Evolutionary conservation across 148 eudicot species (phyloP).

Genomic region (Rheum nobile): DNA sequence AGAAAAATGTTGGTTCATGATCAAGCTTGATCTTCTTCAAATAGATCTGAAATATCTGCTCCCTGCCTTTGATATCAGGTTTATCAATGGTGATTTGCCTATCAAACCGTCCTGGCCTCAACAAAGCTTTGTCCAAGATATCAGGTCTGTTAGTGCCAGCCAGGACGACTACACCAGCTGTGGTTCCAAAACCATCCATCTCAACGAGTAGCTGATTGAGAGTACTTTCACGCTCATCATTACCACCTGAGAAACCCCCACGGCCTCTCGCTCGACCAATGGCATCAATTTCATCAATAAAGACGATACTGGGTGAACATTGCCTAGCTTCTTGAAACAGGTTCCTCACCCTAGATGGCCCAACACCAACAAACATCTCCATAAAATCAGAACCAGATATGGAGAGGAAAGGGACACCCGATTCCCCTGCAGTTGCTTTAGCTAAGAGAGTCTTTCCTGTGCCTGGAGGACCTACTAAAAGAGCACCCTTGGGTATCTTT

Average conservation of each 20-base stretch:
- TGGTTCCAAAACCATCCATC: conserved; percentile 90
- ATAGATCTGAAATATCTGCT: conserved; percentile 75
- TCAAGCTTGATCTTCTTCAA: conserved; percentile 79
- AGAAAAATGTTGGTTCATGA: conserved; percentile 54
- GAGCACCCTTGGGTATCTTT: conserved; percentile 88
- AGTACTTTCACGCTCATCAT: conserved; percentile 87
- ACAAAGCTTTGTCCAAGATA: conserved; percentile 74
- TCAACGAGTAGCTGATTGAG: conserved; percentile 87
- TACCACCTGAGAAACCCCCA: conserved; percentile 67
- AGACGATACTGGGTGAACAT: conserved; percentile 82
- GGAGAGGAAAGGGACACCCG: conserved; percentile 91
- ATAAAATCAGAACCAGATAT: conserved; percentile 85
- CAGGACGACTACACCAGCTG: conserved; percentile 80
- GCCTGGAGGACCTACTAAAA: conserved; percentile 94
- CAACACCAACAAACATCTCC: conserved; percentile 99
- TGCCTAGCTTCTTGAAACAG: conserved; percentile 83
- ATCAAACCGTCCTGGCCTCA: conserved; percentile 88
- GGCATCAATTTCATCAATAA: conserved; percentile 95
- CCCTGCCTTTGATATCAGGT: conserved; percentile 88
- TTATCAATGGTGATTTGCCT: conserved; percentile 73
- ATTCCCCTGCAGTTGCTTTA: conserved; percentile 92
- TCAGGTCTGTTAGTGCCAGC: conserved; percentile 91
- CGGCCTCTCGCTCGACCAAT: conserved; percentile 86
- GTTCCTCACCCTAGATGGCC: conserved; percentile 84
- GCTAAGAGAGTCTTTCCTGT: conserved; percentile 93